Percentiles rank a stretch among this genome's conserved stretches.
Evolutionary conservation across 306 rosid genomes (phyloP).

Genomic region (Pterocarpus macrocarpus): DNA sequence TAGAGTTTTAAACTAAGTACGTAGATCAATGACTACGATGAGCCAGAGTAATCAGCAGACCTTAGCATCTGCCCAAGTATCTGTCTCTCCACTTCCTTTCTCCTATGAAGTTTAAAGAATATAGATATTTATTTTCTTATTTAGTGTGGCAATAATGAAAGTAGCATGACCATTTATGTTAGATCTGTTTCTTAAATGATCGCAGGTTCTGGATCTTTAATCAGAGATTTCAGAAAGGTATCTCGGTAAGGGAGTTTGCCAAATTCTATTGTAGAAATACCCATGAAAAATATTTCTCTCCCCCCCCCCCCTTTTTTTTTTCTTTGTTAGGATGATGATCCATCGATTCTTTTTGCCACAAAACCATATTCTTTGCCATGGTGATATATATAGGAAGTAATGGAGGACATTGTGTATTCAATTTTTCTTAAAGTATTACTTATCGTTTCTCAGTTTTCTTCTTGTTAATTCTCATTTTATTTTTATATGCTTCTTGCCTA

Average conservation of each 20-base stretch:
- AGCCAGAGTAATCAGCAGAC: conserved; percentile 1
- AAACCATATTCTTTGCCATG: conserved; percentile 24
- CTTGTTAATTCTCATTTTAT: not conserved
- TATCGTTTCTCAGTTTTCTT: conserved; percentile 5
- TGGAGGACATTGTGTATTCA: conserved; percentile 20
- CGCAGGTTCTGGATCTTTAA: conserved; percentile 34
- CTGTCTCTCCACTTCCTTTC: not conserved
- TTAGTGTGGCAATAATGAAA: conserved; percentile 9
- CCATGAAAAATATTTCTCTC: not conserved
- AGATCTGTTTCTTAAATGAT: conserved; percentile 29
- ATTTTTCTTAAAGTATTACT: conserved; percentile 3
- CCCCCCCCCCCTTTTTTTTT: not conserved
- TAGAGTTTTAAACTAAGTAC: not conserved
- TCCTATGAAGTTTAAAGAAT: not conserved
- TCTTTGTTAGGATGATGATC: not conserved
- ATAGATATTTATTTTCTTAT: not conserved
- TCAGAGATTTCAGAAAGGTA: conserved; percentile 32
- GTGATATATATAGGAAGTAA: not conserved
- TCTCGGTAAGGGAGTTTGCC: conserved; percentile 9
- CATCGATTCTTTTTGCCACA: not conserved
- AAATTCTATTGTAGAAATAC: conserved; percentile 1
- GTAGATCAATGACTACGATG: conserved; percentile 1
- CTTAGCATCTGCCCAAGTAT: not conserved
- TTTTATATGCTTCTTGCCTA: not conserved
- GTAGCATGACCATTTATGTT: not conserved